Percentiles rank a stretch among this genome's conserved stretches.
Evolutionary conservation across 441 rosid species (phyloP).

Genomic region (Isatis lusitanica): DNA sequence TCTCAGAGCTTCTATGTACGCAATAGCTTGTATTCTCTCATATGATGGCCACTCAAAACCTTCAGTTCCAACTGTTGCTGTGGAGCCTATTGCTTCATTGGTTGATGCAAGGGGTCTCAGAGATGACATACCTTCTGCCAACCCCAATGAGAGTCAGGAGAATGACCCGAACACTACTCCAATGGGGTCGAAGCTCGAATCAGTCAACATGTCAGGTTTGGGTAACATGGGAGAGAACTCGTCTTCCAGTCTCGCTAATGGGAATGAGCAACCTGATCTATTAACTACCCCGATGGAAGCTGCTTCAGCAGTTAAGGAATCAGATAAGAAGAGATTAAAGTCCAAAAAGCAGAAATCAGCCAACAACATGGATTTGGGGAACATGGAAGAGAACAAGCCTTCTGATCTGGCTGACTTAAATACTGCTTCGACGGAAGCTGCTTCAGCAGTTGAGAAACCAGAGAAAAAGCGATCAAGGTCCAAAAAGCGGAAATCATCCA

Average conservation of each 20-base stretch:
- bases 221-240: constrained; percentile 17
- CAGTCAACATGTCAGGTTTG: not conserved
- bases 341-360: constrained; percentile 1
- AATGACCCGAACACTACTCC: constrained; percentile 4
- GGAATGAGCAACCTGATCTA: constrained; percentile 14
- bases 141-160: too few relatives aligned
- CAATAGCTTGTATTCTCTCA: constrained; percentile 59
- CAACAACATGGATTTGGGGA: constrained; percentile 11
- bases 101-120: constrained; percentile 11
- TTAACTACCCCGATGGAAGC: not conserved
- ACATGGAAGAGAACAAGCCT: not conserved
- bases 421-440: constrained; percentile 12
- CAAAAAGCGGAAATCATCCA: not conserved
- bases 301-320: not conserved
- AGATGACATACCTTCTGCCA: not conserved
- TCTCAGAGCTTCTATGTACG: constrained; percentile 57
- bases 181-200: constrained; percentile 5
- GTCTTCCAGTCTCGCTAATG: constrained; percentile 8
- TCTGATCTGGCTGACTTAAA: not conserved
- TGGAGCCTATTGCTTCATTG: constrained; percentile 36
- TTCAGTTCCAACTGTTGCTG: constrained; percentile 37
- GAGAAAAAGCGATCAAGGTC: constrained; percentile 2
- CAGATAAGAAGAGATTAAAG: constrained; percentile 4
- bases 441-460: constrained; percentile 2
- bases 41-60: constrained; percentile 57